phyloP scores from a whole-genome alignment of 2,329 filamentous ascomycete species.

The Pseudocercospora cruenta region DNA sequence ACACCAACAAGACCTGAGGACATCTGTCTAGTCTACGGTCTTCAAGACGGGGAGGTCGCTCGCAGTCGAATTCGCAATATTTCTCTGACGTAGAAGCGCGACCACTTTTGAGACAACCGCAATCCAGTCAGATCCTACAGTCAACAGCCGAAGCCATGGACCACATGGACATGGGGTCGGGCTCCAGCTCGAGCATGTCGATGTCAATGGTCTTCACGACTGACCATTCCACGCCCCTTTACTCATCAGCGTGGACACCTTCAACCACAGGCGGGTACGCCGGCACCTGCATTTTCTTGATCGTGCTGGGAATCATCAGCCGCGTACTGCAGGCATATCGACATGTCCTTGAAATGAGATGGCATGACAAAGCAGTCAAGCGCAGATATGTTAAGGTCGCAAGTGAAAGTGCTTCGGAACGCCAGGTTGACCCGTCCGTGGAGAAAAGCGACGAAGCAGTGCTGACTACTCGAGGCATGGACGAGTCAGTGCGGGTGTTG shows the following conservation, averaged over 20 bases:
- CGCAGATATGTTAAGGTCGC: conserved; percentile 77
- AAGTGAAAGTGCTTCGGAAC: conserved; percentile 55
- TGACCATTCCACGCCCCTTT: conserved; percentile 65
- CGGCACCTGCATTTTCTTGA: conserved; percentile 88
- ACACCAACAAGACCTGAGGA: background rate
- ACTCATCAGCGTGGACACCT: conserved; percentile 74
- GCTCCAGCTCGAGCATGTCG: conserved; percentile 27
- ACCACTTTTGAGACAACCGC: background rate
- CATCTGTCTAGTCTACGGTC: background rate
- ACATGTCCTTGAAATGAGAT: conserved; percentile 62
- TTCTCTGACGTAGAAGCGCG: background rate
- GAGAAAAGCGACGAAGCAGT: conserved; percentile 67
- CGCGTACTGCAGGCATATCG: conserved; percentile 74
- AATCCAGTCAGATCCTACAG: background rate
- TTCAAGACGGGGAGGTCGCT: background rate
- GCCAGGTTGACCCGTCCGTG: conserved; percentile 29
- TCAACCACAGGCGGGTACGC: conserved; percentile 72
- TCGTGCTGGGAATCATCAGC: conserved; percentile 71
- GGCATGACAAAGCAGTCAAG: conserved; percentile 71
- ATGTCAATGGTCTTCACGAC: conserved; percentile 69
- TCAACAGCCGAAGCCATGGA: conserved; percentile 9
- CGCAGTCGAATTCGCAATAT: background rate
- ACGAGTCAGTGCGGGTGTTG: conserved; percentile 79
- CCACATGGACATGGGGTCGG: conserved; percentile 19
- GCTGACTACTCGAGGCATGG: conserved; percentile 73